Base-by-base conservation (phyloP, 495 filamentous ascomycete genomes). In the Aspergillus egyptiacus region DNA sequence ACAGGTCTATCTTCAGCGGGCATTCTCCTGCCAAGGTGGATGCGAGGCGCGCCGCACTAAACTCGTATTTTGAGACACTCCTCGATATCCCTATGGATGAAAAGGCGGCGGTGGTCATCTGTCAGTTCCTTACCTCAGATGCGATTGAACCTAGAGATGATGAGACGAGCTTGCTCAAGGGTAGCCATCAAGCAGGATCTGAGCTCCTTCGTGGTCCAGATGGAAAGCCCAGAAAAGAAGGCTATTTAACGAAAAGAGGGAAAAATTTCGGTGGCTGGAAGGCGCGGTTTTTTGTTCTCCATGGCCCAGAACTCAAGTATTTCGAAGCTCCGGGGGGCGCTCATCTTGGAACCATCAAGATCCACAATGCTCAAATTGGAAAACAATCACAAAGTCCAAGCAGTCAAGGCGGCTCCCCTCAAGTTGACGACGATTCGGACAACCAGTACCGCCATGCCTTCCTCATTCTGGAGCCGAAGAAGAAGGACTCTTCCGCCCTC, bases 221-320 rank as follows among this genome's bases (percentile, higher is more conserved):
- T 51, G 82, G 80, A 2, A 81, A 81, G 45, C 81, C 84, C 1
- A 73, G 82, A 52, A 91, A 91, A 59, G 89, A 84, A 60, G 93
- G 93, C 13, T 97, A 96, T 71, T 72, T 98, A 24, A 96, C 93
- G 6, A 98, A 98, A 69, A 75, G 86, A 47, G 93, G 93, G 20
- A 98, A 98, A 72, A 96, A 96, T 56, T 97, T 97, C 67, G 93
- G 93, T 19, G 93, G 93, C n/a, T 98, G 93, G 93, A 98, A 98
- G 63, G 89, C 88, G 13, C 78, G 93, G 46, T 97, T 87, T 62
- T 98, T 98, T 57, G 77, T 95, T 35, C 78, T 98, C 1, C 88
- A 97, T 58, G 89, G 89, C 2, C 87, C 94, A 13, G 76, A 88
- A 28, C 68, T 98, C 53, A 89, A 84, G 58, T 97, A 98, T 62